phyloP scores from a whole-genome alignment of 345 rosid species.

The Tarenaya hassleriana region DNA sequence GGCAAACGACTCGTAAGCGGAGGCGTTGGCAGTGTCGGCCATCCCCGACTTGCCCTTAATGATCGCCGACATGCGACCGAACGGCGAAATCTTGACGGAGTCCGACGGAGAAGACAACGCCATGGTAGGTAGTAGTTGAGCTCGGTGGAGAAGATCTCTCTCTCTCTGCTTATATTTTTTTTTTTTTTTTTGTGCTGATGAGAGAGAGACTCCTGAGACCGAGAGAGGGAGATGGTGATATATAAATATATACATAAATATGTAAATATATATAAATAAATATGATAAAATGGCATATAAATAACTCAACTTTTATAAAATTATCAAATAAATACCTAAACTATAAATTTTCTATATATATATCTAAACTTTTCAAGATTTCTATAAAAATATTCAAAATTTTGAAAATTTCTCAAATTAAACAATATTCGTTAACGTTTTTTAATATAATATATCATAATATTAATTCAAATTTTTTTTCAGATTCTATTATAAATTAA shows the following conservation, averaged over 20 bases:
- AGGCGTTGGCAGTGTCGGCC: slow-evolving; percentile 54
- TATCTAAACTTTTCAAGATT: too few relatives aligned
- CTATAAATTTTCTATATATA: too few relatives aligned
- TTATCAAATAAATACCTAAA: too few relatives aligned
- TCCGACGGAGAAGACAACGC: slow-evolving; percentile 27
- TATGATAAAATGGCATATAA: too few relatives aligned
- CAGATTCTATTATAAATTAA: too few relatives aligned
- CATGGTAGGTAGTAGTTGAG: slow-evolving; percentile 19
- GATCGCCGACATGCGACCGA: slow-evolving; percentile 77
- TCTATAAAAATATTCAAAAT: too few relatives aligned
- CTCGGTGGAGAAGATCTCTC: slow-evolving; percentile 33
- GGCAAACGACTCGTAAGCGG: slow-evolving; percentile 38
- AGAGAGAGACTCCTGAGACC: slow-evolving; percentile 35
- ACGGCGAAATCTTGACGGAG: slow-evolving; percentile 47
- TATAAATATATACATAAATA: slow-evolving; percentile 8
- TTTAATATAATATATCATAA: too few relatives aligned
- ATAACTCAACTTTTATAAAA: too few relatives aligned
- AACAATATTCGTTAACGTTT: too few relatives aligned
- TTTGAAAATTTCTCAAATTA: too few relatives aligned
- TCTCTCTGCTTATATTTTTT: slow-evolving; percentile 10
- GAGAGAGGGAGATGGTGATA: background rate
- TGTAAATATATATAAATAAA: too few relatives aligned
- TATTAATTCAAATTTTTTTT: too few relatives aligned
- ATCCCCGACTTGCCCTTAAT: slow-evolving; percentile 50
- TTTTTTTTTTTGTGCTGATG: slow-evolving; percentile 40